Percentiles rank a stretch among this genome's conserved stretches.
These are phyloP conservation scores for Aspergillus bertholletiae DNA, from an alignment of 495 filamentous ascomycete genomes.

Conservation along the genomic window DNA sequence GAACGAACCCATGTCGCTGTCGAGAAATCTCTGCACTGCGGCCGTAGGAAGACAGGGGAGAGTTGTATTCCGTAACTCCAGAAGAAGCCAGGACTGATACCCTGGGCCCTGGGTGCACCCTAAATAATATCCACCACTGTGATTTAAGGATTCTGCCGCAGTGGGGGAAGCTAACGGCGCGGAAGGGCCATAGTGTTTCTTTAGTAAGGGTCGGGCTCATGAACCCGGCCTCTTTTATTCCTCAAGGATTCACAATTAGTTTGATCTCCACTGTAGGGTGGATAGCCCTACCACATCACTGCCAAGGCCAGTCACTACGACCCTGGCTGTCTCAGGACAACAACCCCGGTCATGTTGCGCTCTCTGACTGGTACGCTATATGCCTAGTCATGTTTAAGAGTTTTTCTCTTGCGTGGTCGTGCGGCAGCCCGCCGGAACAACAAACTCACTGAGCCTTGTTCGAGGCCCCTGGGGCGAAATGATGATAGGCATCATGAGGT, in stretches of 20 bases:
- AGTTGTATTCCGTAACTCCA: neutral
- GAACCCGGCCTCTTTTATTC: neutral
- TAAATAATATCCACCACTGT: neutral
- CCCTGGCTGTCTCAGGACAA: too few relatives aligned
- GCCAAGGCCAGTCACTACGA: too few relatives aligned
- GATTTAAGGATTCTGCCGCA: neutral
- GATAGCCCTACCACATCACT: neutral
- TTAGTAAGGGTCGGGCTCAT: neutral
- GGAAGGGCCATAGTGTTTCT: neutral
- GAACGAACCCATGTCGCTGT: neutral
- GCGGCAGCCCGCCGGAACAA: neutral
- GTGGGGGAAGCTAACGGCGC: neutral
- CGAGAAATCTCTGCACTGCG: too few relatives aligned
- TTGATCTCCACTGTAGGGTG: too few relatives aligned
- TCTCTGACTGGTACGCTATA: too few relatives aligned
- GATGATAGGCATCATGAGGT: neutral
- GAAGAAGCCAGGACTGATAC: neutral
- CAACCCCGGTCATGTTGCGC: too few relatives aligned
- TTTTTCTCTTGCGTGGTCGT: neutral
- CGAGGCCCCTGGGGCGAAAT: neutral
- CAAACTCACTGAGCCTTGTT: neutral
- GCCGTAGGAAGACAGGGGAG: too few relatives aligned
- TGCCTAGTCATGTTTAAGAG: neutral
- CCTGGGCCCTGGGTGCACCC: too few relatives aligned
- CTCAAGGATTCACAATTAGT: neutral